Conservation (phyloP, 2,329 filamentous ascomycete species). For the Fusarium floridanum region DNA sequence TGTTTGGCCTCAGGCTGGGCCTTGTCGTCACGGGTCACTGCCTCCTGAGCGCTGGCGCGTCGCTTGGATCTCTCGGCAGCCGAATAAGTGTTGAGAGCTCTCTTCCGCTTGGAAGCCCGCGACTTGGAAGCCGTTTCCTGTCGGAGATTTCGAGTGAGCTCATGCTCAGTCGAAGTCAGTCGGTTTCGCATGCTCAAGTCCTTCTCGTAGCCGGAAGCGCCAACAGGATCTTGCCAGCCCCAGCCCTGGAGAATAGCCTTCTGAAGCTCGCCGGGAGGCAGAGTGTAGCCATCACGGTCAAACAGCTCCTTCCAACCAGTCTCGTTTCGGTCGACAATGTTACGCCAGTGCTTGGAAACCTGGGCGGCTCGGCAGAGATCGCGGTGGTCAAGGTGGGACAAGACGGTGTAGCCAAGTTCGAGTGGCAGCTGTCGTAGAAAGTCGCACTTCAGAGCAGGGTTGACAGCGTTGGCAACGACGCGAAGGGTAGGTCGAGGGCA, state of each 20-base stretch:
- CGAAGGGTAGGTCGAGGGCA: conserved; percentile 91
- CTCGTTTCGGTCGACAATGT: conserved; percentile 91
- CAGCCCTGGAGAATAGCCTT: conserved; percentile 91
- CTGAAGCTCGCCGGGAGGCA: conserved; percentile 86
- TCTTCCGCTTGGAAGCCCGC: conserved; percentile 69
- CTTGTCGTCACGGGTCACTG: conserved; percentile 58
- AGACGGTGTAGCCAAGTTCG: conserved; percentile 88
- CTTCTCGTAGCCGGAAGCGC: conserved; percentile 79
- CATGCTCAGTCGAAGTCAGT: conserved; percentile 66
- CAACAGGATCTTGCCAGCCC: conserved; percentile 94
- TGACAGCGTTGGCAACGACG: conserved; percentile 90
- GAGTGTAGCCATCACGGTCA: conserved; percentile 82
- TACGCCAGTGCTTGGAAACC: conserved; percentile 94
- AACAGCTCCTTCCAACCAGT: conserved; percentile 95
- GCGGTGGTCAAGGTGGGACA: conserved; percentile 86
- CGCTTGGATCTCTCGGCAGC: conserved; percentile 67
- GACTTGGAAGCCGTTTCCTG: conserved; percentile 59
- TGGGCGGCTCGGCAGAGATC: conserved; percentile 92
- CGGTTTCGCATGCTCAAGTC: conserved; percentile 76
- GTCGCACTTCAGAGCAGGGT: conserved; percentile 94
- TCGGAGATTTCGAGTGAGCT: conserved; percentile 60
- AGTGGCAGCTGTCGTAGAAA: conserved; percentile 86
- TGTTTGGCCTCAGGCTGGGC: conserved; percentile 57
- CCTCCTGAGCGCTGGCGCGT: conserved; percentile 63
- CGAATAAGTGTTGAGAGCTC: conserved; percentile 60